phyloP scores from a whole-genome alignment of 2,329 filamentous ascomycete species.

The Ramichloridium luteum region DNA sequence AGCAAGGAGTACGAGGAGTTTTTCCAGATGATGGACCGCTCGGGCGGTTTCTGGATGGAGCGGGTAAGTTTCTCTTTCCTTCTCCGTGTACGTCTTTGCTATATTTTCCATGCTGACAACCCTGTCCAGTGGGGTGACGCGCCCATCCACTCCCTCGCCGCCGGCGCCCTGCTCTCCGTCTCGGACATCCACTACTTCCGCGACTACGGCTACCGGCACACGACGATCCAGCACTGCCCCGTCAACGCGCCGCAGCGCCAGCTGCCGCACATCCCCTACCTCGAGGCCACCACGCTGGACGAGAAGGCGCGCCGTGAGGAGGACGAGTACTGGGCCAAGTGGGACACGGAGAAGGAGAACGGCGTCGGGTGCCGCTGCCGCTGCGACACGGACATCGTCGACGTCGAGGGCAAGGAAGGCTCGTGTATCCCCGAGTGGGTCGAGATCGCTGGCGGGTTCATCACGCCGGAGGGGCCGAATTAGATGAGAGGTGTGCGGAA shows the following conservation, averaged over 20 bases:
- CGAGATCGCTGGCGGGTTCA: slow-evolving; percentile 87
- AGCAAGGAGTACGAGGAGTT: slow-evolving; percentile 97
- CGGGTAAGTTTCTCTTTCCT: slow-evolving; percentile 49
- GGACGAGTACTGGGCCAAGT: slow-evolving; percentile 89
- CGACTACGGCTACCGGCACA: slow-evolving; percentile 95
- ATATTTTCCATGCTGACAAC: slow-evolving; percentile 25
- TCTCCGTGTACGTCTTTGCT: slow-evolving; percentile 1
- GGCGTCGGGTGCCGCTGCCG: slow-evolving; percentile 92
- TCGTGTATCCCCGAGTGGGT: slow-evolving; percentile 96
- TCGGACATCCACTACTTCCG: slow-evolving; percentile 96
- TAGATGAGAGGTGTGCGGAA: background rate
- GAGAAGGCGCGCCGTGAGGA: slow-evolving; percentile 82
- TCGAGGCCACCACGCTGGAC: slow-evolving; percentile 30
- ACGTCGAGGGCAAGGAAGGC: slow-evolving; percentile 94
- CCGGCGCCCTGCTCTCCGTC: slow-evolving; percentile 70
- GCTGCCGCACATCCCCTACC: slow-evolving; percentile 63
- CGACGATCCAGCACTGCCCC: slow-evolving; percentile 96
- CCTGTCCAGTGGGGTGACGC: slow-evolving; percentile 84
- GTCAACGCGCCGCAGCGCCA: slow-evolving; percentile 87
- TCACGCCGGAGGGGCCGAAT: slow-evolving; percentile 21
- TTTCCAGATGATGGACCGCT: slow-evolving; percentile 97
- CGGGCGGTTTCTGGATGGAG: slow-evolving; percentile 98
- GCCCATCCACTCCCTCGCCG: slow-evolving; percentile 92
- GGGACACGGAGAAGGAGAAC: slow-evolving; percentile 82
- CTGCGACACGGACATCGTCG: slow-evolving; percentile 93